These are phyloP conservation scores for Nelumbo lutea DNA, from an alignment of 164 flowering plant species.

Conservation along the genomic window DNA sequence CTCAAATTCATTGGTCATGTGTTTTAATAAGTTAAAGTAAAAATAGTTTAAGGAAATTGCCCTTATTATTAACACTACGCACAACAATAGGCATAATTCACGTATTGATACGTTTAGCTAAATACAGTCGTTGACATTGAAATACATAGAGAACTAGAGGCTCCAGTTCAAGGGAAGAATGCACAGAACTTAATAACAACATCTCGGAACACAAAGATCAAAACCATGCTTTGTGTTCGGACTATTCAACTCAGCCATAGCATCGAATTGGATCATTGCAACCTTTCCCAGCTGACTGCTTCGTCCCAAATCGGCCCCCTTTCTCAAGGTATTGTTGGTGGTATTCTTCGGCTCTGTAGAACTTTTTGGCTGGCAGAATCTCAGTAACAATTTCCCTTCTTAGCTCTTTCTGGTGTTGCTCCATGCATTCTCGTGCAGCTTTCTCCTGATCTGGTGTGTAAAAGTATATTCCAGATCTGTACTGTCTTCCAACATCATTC, in stretches of 20 bases:
- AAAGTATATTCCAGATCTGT: conserved; percentile 88
- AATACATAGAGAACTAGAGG: too few relatives aligned
- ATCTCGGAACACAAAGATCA: not conserved
- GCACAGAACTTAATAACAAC: not conserved
- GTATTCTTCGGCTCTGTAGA: conserved; percentile 86
- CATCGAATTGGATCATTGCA: conserved; percentile 83
- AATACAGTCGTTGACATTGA: not conserved
- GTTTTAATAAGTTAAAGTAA: too few relatives aligned
- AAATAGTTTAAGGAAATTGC: too few relatives aligned
- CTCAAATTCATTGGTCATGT: too few relatives aligned
- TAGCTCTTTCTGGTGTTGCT: conserved; percentile 55
- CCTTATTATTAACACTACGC: too few relatives aligned
- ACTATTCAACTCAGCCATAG: conserved; percentile 37
- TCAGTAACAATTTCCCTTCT: conserved; percentile 77
- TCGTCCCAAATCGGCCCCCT: conserved; percentile 75
- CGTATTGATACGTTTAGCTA: not conserved
- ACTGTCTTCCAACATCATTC: conserved; percentile 84
- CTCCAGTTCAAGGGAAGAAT: not conserved
- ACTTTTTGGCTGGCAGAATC: conserved; percentile 86
- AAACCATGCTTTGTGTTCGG: not conserved
- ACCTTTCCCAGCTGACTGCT: conserved; percentile 70
- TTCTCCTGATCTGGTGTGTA: conserved; percentile 91
- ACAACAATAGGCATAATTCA: too few relatives aligned
- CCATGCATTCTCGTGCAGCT: conserved; percentile 57
- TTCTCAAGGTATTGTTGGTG: conserved; percentile 90